Evolutionary conservation across 331 rosid genomes (phyloP).

Genomic region (Quercus phellos): DNA sequence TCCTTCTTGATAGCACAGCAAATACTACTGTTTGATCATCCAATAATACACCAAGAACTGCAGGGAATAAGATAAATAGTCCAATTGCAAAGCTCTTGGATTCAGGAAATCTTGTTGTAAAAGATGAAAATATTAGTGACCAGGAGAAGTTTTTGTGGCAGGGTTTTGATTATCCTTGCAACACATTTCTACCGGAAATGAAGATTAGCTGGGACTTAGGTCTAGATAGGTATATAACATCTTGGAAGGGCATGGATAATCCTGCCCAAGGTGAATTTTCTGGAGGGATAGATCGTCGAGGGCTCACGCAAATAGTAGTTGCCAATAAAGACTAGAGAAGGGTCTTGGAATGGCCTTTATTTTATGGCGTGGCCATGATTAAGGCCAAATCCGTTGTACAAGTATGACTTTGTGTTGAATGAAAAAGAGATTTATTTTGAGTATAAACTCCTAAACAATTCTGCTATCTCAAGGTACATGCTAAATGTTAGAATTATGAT

Average conservation of each 20-base stretch:
- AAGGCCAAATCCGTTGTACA: not conserved
- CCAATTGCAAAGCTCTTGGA: slow-evolving; percentile 16
- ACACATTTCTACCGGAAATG: not conserved
- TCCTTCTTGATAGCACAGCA: no score
- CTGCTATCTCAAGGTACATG: no score
- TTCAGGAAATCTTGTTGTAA: no score
- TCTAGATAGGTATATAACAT: not conserved
- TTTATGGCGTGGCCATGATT: not conserved
- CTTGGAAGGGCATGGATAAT: slow-evolving; percentile 9
- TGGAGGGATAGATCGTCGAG: slow-evolving; percentile 6
- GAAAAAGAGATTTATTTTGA: no score
- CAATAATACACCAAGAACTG: no score
- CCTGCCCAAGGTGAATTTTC: not conserved
- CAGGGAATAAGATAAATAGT: no score
- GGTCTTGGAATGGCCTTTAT: slow-evolving; percentile 22
- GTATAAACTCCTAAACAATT: no score
- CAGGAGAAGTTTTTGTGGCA: no score
- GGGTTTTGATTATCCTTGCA: no score
- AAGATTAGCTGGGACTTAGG: slow-evolving; percentile 18
- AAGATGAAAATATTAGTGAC: no score
- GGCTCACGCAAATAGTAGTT: not conserved
- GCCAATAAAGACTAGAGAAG: not conserved
- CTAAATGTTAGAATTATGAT: no score
- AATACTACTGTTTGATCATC: not conserved
- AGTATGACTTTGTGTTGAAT: not conserved